These are phyloP conservation scores for Rhinocladiella mackenziei DNA, from an alignment of 2,329 filamentous ascomycete species.

Conservation along the genomic window DNA sequence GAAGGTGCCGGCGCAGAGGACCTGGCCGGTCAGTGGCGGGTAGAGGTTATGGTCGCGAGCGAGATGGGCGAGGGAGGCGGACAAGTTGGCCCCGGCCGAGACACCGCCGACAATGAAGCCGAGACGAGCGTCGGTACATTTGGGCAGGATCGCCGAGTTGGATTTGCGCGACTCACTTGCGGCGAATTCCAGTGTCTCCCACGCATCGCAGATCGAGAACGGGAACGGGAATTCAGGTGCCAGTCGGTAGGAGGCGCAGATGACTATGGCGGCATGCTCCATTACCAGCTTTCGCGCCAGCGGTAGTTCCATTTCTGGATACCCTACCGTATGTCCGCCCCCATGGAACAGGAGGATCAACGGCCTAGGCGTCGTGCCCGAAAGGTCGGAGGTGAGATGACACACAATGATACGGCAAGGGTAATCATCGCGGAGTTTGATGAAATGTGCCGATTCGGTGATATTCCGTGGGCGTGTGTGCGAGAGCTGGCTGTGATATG, in stretches of 20 bases:
- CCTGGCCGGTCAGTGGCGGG: slow-evolving; percentile 46
- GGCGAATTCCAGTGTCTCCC: slow-evolving; percentile 46
- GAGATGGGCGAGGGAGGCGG: slow-evolving; percentile 39
- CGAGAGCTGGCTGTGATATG: slow-evolving; percentile 6
- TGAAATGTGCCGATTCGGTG: slow-evolving; percentile 14
- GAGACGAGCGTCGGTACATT: slow-evolving; percentile 40
- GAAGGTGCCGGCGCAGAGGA: slow-evolving; percentile 41
- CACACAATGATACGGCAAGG: slow-evolving; percentile 16
- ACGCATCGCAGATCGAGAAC: slow-evolving; percentile 42
- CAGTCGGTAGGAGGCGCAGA: slow-evolving; percentile 35
- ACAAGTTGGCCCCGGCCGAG: slow-evolving; percentile 46
- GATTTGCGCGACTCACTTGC: slow-evolving; percentile 25
- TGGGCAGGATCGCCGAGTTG: slow-evolving; percentile 34
- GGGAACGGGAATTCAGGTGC: slow-evolving; percentile 49
- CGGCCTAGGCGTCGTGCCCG: slow-evolving; percentile 12
- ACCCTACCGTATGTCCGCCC: slow-evolving; percentile 30
- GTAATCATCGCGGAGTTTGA: slow-evolving; percentile 16
- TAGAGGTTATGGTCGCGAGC: slow-evolving; percentile 41
- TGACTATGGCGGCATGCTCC: slow-evolving; percentile 27
- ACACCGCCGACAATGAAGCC: slow-evolving; percentile 50
- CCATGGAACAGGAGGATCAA: slow-evolving; percentile 30
- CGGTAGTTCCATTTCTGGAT: slow-evolving; percentile 24
- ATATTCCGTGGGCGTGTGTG: slow-evolving; percentile 13
- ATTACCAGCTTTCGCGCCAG: slow-evolving; percentile 24
- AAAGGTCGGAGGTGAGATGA: slow-evolving; percentile 7